Conservation (phyloP, 176 grass and related monocot genomes). For the Cocos nucifera region DNA sequence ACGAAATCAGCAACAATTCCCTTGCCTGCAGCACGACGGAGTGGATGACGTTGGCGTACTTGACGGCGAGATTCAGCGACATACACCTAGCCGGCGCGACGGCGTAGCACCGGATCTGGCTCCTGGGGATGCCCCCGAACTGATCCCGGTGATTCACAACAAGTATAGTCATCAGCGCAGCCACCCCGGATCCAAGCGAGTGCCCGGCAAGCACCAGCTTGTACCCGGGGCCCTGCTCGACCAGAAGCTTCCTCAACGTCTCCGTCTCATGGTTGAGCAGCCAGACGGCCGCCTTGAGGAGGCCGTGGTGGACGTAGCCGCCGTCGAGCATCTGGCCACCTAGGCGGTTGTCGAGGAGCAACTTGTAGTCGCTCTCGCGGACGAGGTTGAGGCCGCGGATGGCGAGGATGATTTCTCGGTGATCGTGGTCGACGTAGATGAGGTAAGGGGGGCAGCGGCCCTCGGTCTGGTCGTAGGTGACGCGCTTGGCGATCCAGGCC, state of each 20-base stretch:
- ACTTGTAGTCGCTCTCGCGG: constrained; percentile 92
- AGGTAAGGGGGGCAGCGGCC: constrained; percentile 63
- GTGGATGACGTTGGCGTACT: constrained; percentile 90
- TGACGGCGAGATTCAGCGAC: constrained; percentile 98
- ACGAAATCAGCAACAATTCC: too few species aligned
- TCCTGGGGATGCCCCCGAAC: constrained; percentile 57
- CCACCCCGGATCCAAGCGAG: constrained; percentile 89
- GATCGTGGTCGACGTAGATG: constrained; percentile 47
- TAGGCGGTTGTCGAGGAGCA: constrained; percentile 84
- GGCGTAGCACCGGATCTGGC: constrained; percentile 56
- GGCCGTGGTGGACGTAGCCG: constrained; percentile 81
- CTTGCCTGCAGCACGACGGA: constrained; percentile 84
- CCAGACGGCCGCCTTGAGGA: constrained; percentile 63
- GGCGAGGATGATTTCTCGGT: constrained; percentile 75
- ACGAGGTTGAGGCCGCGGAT: constrained; percentile 89
- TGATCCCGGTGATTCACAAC: constrained; percentile 60
- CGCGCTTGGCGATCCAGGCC: constrained; percentile 42
- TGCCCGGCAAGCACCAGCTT: constrained; percentile 73
- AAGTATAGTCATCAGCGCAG: constrained; percentile 71
- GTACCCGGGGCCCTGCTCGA: constrained; percentile 35
- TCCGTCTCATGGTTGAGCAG: constrained; percentile 60
- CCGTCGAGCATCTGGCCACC: constrained; percentile 95
- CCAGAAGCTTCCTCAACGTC: constrained; percentile 35
- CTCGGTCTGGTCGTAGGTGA: constrained; percentile 45
- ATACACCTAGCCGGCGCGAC: constrained; percentile 81